phyloP scores from a whole-genome alignment of 2,329 filamentous ascomycete species.

The Monosporascus sp. region DNA sequence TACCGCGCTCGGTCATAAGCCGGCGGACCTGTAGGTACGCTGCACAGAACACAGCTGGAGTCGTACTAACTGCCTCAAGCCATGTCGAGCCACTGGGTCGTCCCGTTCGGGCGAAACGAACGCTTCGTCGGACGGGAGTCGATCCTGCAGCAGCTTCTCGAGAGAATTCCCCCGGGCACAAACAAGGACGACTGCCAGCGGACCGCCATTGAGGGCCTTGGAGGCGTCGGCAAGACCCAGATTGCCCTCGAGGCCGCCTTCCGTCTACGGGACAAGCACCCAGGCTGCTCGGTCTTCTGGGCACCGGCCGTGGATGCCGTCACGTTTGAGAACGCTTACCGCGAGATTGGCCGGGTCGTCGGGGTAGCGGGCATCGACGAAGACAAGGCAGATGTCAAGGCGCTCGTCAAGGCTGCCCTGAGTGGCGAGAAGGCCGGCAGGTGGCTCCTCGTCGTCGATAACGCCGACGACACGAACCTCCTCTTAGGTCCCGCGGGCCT shows the following conservation, averaged over 20 bases:
- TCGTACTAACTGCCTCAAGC: too few relatives aligned
- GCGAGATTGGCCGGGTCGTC: conserved; percentile 24
- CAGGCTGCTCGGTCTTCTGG: conserved; percentile 35
- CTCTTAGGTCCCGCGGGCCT: conserved; percentile 11
- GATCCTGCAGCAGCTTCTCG: too few relatives aligned
- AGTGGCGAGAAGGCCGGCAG: conserved; percentile 15
- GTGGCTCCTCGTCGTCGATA: conserved; percentile 42
- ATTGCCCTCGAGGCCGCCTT: conserved; percentile 31
- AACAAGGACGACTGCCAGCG: conserved; percentile 17
- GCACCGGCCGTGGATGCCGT: conserved; percentile 24
- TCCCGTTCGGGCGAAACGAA: too few relatives aligned
- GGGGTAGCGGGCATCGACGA: conserved; percentile 21
- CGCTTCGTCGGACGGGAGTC: too few relatives aligned
- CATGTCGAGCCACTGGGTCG: too few relatives aligned
- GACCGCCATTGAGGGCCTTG: conserved; percentile 25
- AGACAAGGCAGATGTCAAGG: conserved; percentile 29
- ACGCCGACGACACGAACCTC: conserved; percentile 34
- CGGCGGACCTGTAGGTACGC: too few relatives aligned
- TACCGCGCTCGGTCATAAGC: neutral
- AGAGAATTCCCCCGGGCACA: too few relatives aligned
- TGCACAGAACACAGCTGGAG: too few relatives aligned
- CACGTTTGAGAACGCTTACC: conserved; percentile 31
- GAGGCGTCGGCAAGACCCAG: conserved; percentile 35
- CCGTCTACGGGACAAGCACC: conserved; percentile 16
- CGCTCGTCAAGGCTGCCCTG: conserved; percentile 29